Base-by-base conservation (phyloP, 495 filamentous ascomycete species). In the Trichoderma erinaceum region DNA sequence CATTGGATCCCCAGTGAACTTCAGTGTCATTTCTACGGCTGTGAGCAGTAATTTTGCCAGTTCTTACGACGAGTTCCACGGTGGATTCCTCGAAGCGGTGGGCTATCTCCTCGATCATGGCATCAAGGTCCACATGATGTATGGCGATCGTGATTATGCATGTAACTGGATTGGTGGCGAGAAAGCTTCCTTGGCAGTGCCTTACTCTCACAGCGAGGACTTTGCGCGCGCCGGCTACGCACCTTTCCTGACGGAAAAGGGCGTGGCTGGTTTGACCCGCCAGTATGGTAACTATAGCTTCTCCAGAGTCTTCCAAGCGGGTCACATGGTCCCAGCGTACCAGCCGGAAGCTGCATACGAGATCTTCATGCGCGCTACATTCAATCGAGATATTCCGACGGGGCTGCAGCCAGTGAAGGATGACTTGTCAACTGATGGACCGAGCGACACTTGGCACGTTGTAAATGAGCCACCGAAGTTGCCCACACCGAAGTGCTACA, bases 291-390 rank as follows among this genome's bases (percentile, higher is more conserved):
- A 88, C 73, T 87, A 91, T 69, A 87, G 86, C 41, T 93, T 92
- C 74, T 82, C 84, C 35, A 83, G 89, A 2, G 80, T 92, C 12
- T 92, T 88, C 73, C 81, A 90, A 70, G 85, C 87, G 13, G 90
- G 90, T 0, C 90, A 93, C 71, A 83, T 86, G 65, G 85, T 91
- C 12, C 89, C 90, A 1, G 85, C 88, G 46, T 91, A 90, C 72
- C 88, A 90, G 73, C 88, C 89, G 2, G 79, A 90, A 65, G 83
- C 86, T 15, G 78, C 87, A 6, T 83, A 89, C 56, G 79, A 85
- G 65, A 75, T 92, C 43, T 91, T 92, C 71, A 83, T 86, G 70
- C 83, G 87, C 21, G 77, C 77, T 1, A 78, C 86, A 63, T 73
- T 71, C 11, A 77, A 81, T 15, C 75, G 74, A 25, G 86, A 87